A percentile compares a stretch with the other conserved stretches of the same genome.
Evolutionary conservation across 75 land plant species (phyloP).

Genomic region (Pinus taeda): DNA sequence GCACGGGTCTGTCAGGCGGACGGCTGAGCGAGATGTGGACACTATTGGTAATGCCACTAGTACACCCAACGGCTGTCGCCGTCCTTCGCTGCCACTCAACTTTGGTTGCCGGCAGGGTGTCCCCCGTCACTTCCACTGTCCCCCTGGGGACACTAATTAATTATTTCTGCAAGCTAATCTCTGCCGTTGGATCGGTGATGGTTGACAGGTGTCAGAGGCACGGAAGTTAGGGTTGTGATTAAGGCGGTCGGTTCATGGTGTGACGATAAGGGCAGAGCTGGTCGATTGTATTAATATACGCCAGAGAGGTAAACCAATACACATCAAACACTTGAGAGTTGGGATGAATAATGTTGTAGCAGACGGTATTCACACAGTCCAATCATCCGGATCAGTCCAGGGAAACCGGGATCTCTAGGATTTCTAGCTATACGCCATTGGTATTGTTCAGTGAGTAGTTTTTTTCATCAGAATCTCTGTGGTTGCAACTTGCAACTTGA

Average conservation of each 20-base stretch:
- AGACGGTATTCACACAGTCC: too few species aligned
- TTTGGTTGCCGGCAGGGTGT: neutral
- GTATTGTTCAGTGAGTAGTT: too few species aligned
- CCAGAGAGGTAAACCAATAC: too few species aligned
- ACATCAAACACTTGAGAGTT: too few species aligned
- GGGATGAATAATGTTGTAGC: neutral
- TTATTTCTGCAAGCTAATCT: neutral
- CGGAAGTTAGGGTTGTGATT: neutral
- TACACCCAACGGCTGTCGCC: neutral
- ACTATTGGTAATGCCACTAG: neutral
- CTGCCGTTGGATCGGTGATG: neutral
- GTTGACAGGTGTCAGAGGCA: neutral
- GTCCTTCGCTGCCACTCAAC: neutral
- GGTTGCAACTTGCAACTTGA: neutral
- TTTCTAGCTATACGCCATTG: too few species aligned
- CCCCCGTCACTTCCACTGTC: neutral
- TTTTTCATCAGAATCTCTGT: too few species aligned
- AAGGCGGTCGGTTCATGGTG: neutral
- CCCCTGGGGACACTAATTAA: neutral
- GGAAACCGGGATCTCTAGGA: too few species aligned
- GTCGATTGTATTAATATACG: slow-evolving; percentile 2
- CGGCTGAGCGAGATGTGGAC: neutral
- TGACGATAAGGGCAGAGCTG: neutral
- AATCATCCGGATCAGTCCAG: too few species aligned
- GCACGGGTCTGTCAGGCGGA: neutral